Evolutionary conservation across 257 asterid genomes (phyloP).

Genomic region (Prunella vulgaris): DNA sequence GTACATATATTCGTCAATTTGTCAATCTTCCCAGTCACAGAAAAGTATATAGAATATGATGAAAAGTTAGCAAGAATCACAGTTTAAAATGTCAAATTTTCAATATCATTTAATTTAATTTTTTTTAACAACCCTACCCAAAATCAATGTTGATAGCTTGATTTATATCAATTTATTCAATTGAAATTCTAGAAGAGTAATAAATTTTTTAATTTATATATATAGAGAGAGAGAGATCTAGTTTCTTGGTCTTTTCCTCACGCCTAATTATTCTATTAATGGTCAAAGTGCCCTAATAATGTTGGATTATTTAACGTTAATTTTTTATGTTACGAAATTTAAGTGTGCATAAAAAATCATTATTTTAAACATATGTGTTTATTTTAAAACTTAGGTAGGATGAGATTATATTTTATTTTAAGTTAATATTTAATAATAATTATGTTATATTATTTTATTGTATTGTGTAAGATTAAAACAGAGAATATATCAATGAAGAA

Average conservation of each 20-base stretch:
- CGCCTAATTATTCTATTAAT: background rate
- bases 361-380: no score
- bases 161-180: background rate
- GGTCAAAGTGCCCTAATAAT: background rate
- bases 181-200: background rate
- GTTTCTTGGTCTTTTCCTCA: background rate
- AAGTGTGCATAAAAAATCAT: no score
- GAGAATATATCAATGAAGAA: no score
- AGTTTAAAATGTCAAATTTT: constrained; percentile 1
- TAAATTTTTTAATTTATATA: background rate
- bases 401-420: no score
- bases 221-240: no score
- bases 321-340: no score
- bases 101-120: no score
- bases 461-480: no score
- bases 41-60: background rate
- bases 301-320: background rate
- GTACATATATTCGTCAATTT: background rate
- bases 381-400: no score
- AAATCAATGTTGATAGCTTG: background rate
- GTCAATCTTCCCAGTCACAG: background rate
- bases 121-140: background rate
- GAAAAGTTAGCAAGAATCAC: background rate
- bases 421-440: no score
- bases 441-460: no score